A percentile compares a stretch with the other conserved stretches of the same genome.
Evolutionary conservation across 306 rosid genomes (phyloP).

Genomic region (Prunus padus): DNA sequence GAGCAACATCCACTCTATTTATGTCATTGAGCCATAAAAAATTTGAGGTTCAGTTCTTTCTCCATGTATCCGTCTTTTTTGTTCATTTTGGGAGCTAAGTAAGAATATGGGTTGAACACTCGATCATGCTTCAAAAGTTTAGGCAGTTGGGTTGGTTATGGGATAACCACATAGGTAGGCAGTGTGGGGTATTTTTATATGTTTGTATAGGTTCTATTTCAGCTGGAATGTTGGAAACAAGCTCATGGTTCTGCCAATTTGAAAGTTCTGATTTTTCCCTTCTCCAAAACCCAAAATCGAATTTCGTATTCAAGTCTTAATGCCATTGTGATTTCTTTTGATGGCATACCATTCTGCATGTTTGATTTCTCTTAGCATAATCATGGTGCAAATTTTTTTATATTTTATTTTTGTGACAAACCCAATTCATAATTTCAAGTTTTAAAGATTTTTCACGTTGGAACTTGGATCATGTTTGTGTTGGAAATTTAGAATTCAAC

Average conservation of each 20-base stretch:
- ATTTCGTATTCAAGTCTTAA: background rate
- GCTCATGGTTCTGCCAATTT: background rate
- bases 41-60: background rate
- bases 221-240: conserved; percentile 1
- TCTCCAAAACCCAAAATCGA: background rate
- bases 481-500: background rate
- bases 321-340: background rate
- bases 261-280: background rate
- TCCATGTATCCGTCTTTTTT: background rate
- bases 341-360: background rate
- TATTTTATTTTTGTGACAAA: too few species aligned
- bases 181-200: background rate
- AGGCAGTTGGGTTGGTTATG: background rate
- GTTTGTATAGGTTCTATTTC: conserved; percentile 6
- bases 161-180: too few species aligned
- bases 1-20: background rate
- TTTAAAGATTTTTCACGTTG: background rate
- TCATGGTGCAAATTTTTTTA: too few species aligned
- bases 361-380: too few species aligned
- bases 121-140: conserved; percentile 6
- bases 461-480: background rate
- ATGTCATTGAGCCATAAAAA: background rate
- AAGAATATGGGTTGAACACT: background rate
- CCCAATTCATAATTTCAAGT: too few species aligned
- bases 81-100: conserved; percentile 13